phyloP scores from a whole-genome alignment of 2,329 filamentous ascomycete species.

The Colletotrichum camelliae region DNA sequence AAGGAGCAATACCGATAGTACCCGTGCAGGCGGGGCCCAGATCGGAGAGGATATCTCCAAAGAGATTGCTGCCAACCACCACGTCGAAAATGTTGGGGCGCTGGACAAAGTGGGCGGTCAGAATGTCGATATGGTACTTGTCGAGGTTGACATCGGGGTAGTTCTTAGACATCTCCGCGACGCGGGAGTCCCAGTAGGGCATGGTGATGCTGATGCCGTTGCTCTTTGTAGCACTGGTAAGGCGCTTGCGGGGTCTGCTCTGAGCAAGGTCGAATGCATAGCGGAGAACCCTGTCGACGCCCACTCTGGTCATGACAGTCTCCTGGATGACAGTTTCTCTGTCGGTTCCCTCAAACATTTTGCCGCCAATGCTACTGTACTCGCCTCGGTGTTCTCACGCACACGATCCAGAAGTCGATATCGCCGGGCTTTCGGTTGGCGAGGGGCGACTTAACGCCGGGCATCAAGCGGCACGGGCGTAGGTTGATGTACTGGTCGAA shows the following conservation, averaged over 20 bases:
- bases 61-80: constrained; percentile 67
- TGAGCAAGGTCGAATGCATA: constrained; percentile 68
- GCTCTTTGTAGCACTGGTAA: constrained; percentile 70
- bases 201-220: constrained; percentile 71
- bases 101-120: constrained; percentile 69
- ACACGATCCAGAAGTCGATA: constrained; percentile 71
- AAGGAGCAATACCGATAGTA: constrained; percentile 75
- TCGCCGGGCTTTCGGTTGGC: constrained; percentile 55
- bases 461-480: constrained; percentile 65
- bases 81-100: constrained; percentile 66
- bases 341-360: constrained; percentile 60
- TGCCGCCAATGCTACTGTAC: constrained; percentile 69
- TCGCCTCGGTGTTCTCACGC: constrained; percentile 71
- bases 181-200: constrained; percentile 72
- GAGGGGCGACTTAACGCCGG: constrained; percentile 63
- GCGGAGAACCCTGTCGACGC: constrained; percentile 63
- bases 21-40: constrained; percentile 73
- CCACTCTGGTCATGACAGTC: constrained; percentile 66
- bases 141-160: constrained; percentile 66
- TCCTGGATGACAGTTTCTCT: constrained; percentile 70
- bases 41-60: constrained; percentile 73
- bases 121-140: constrained; percentile 72
- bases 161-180: constrained; percentile 56
- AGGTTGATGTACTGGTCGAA: constrained; percentile 73
- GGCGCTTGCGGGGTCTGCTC: constrained; percentile 58